phyloP scores from a whole-genome alignment of 805 yeast species.

The Torulaspora delbrueckii region DNA sequence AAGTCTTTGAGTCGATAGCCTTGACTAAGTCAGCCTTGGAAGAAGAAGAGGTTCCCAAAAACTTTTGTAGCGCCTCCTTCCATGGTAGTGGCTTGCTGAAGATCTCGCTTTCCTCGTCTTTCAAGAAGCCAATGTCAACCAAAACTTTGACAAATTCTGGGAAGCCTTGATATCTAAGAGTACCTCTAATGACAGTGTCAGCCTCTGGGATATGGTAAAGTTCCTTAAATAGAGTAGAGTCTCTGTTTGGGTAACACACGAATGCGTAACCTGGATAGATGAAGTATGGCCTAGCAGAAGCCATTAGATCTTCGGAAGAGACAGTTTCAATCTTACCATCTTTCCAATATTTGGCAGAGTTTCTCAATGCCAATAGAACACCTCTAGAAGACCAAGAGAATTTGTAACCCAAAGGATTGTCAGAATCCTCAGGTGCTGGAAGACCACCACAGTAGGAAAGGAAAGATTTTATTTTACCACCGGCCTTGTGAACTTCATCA shows the following conservation, averaged over 20 bases:
- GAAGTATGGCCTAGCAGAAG: slow-evolving; percentile 88
- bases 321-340: slow-evolving; percentile 79
- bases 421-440: slow-evolving; percentile 97
- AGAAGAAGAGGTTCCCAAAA: slow-evolving; percentile 68
- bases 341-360: slow-evolving; percentile 83
- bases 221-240: slow-evolving; percentile 89
- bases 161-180: slow-evolving; percentile 97
- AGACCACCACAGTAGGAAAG: slow-evolving; percentile 97
- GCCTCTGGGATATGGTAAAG: slow-evolving; percentile 95
- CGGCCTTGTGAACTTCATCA: slow-evolving; percentile 86
- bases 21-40: slow-evolving; percentile 69
- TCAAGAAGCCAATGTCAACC: slow-evolving; percentile 89
- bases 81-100: slow-evolving; percentile 63
- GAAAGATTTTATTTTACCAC: slow-evolving; percentile 92
- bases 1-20: slow-evolving; percentile 71
- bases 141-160: slow-evolving; percentile 94
- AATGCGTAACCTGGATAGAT: slow-evolving; percentile 94
- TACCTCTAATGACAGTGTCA: slow-evolving; percentile 93
- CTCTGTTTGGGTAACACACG: slow-evolving; percentile 97
- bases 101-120: slow-evolving; percentile 62
- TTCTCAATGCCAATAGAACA: slow-evolving; percentile 90
- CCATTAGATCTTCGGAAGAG: slow-evolving; percentile 88
- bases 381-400: slow-evolving; percentile 99
- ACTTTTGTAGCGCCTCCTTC: slow-evolving; percentile 79
- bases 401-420: slow-evolving; percentile 97